Evolutionary conservation across 2,329 filamentous ascomycete species (phyloP).

Genomic region (Eurotiales sp.): DNA sequence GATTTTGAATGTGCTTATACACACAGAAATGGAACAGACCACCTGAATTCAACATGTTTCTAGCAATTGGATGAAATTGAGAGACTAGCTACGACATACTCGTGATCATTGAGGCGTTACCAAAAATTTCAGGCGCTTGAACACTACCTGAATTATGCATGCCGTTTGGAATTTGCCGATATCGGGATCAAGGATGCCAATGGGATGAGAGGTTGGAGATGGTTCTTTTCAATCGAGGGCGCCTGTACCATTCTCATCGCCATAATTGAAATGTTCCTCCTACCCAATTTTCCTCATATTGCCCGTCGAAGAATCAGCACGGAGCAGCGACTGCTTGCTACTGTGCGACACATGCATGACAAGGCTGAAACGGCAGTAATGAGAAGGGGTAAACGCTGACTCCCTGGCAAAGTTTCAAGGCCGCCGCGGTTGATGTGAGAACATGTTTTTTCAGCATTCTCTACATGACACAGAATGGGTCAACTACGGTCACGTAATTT

Average conservation of each 20-base stretch:
- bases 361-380: neutral
- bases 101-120: too few relatives aligned
- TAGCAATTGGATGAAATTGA: too few relatives aligned
- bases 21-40: too few relatives aligned
- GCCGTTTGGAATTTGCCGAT: too few relatives aligned
- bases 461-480: neutral
- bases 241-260: conserved; percentile 4
- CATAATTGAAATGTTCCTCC: conserved; percentile 34
- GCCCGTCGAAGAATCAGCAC: conserved; percentile 53
- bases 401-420: conserved; percentile 10
- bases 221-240: conserved; percentile 17
- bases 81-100: too few relatives aligned
- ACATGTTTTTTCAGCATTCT: neutral
- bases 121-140: too few relatives aligned
- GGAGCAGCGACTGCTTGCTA: conserved; percentile 52
- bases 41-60: too few relatives aligned
- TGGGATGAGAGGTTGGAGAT: conserved; percentile 12
- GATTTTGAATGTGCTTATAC: too few relatives aligned
- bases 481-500: conserved; percentile 12
- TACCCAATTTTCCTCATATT: conserved; percentile 62
- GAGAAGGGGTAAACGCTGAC: neutral
- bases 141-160: too few relatives aligned
- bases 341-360: conserved; percentile 58
- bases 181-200: neutral
- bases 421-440: conserved; percentile 9